Conservation (phyloP, 2,329 filamentous ascomycete genomes). For the Fusarium aywerte region DNA sequence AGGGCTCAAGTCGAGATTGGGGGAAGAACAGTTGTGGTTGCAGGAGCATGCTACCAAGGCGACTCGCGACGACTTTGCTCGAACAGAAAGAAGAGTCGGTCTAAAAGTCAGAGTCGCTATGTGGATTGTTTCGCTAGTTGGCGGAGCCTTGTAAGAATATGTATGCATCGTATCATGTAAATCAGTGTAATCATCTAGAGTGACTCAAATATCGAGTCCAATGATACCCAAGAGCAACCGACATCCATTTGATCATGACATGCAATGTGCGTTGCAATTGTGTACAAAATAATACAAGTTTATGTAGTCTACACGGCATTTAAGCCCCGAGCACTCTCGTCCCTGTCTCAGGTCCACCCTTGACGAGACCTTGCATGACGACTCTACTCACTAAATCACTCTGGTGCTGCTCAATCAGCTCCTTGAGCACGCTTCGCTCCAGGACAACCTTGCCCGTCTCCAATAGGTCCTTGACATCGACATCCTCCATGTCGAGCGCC, state of each 20-base stretch:
- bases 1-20: conserved; percentile 76
- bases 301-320: conserved; percentile 42
- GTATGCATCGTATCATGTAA: conserved; percentile 24
- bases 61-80: conserved; percentile 81
- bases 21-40: conserved; percentile 82
- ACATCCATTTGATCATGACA: neutral
- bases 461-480: conserved; percentile 95
- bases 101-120: conserved; percentile 88
- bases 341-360: conserved; percentile 51
- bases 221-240: conserved; percentile 28
- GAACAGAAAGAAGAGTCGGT: conserved; percentile 83
- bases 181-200: conserved; percentile 25
- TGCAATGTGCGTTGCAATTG: conserved; percentile 21
- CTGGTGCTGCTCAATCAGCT: conserved; percentile 78
- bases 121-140: conserved; percentile 90
- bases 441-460: conserved; percentile 87
- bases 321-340: conserved; percentile 52
- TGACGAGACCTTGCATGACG: conserved; percentile 55
- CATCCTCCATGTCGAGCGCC: conserved; percentile 76
- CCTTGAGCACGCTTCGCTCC: conserved; percentile 81
- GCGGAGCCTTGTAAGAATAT: conserved; percentile 77
- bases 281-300: conserved; percentile 48
- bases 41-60: conserved; percentile 77
- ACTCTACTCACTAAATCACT: conserved; percentile 68
- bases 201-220: neutral